Evolutionary conservation across 192 early-diverging fungal genomes (phyloP), one percentile per base, ranked within the genome.

Genomic region (Rhizophagus sp.): DNA sequence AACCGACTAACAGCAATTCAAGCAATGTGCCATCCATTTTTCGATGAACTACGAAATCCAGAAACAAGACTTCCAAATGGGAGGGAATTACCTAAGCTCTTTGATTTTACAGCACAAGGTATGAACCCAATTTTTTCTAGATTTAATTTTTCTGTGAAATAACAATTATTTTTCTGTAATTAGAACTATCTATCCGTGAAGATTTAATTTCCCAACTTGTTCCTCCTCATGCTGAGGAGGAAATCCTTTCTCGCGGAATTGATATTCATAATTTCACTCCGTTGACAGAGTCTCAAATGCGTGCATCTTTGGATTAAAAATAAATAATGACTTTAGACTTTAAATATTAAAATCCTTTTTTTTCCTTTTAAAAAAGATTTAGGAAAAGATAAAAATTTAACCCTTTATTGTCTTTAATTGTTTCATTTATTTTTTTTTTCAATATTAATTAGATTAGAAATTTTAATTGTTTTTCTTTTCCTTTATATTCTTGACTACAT

Each of bases 11-110:
- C 93, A 11, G 92, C 97, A 39, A 91, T 96, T 80, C 94, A 97
- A 84, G 96, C 96, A 10, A 91, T 99, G 91, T 88, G 92, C 67
- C 95, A 97, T 81, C 93, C 93, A 41, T 99, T 98, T 89, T 99
- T 99, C 90, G 97, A 99, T 86, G 97, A 98, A 84, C 87, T 99
- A 84, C 91, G 98, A 66, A 82, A 92, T 57, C 95, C 95, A 17
- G 92, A 91, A 34, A 95, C 96, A 22, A 89, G 85, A 81, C 85
- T 98, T 83, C 89, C 93, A 49, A 96, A 91, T 75, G 98, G 96
- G 44, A 87, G 88, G 75, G 91, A 93, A 24, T 88, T 98, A 33
- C 98, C 98, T 6, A 87, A 88, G 81, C 88, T 98, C 66, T 99
- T 99, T 89, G 93, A 98, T 82, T 99, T 99, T 83, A 91, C 92